Evolutionary conservation across 108 stramenopile species (phyloP).

Genomic region (Stephanodiscus triporus): DNA sequence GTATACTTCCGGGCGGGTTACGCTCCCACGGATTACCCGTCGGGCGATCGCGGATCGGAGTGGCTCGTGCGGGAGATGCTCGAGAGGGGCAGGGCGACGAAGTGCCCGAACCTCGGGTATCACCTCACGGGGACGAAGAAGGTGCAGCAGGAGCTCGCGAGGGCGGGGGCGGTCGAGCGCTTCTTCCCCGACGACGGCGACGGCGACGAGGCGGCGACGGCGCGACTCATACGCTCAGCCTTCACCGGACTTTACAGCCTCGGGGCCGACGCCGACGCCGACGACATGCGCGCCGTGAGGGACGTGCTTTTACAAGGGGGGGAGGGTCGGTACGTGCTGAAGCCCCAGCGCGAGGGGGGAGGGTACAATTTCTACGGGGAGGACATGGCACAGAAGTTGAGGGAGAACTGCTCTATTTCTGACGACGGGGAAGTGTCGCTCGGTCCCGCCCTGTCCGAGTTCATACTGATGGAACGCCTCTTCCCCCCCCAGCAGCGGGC

Average conservation of each 20-base stretch:
- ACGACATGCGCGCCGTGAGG: slow-evolving; percentile 67
- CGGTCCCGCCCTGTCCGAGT: slow-evolving; percentile 61
- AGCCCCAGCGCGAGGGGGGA: slow-evolving; percentile 99
- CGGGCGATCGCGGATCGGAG: slow-evolving; percentile 68
- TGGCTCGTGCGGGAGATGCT: slow-evolving; percentile 89
- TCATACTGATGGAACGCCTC: slow-evolving; percentile 88
- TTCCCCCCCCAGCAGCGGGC: slow-evolving; percentile 81
- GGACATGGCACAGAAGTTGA: slow-evolving; percentile 63
- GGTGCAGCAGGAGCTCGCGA: slow-evolving; percentile 95
- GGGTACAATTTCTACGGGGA: slow-evolving; percentile 97
- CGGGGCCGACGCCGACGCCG: slow-evolving; percentile 71
- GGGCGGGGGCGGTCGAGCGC: slow-evolving; percentile 80
- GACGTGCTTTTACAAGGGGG: slow-evolving; percentile 67
- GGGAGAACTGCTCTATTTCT: slow-evolving; percentile 44
- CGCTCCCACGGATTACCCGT: slow-evolving; percentile 93
- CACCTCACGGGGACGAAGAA: slow-evolving; percentile 98
- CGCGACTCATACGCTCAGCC: slow-evolving; percentile 55
- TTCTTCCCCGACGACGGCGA: slow-evolving; percentile 70
- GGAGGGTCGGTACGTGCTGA: slow-evolving; percentile 86
- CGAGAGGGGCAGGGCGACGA: slow-evolving; percentile 87
- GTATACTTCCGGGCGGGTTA: slow-evolving; percentile 97
- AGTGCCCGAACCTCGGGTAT: slow-evolving; percentile 93
- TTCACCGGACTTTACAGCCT: slow-evolving; percentile 87
- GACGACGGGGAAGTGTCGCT: slow-evolving; percentile 31
- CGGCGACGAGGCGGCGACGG: slow-evolving; percentile 36